These are phyloP conservation scores for Tylopilus sp. DNA, from an alignment of 768 basidiomycete genomes.

Conservation along the genomic window DNA sequence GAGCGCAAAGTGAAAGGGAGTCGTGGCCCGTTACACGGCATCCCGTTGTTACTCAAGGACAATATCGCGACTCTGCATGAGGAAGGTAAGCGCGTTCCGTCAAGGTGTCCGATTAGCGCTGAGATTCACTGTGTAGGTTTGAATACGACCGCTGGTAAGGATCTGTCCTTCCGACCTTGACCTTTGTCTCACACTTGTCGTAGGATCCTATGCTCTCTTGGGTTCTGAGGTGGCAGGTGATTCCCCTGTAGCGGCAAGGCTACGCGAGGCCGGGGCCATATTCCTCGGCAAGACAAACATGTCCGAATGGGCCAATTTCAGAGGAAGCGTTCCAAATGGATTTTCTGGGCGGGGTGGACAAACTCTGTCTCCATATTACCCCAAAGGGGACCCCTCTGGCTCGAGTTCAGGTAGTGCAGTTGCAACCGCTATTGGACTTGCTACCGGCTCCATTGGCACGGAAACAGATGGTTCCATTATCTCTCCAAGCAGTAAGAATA, in stretches of 20 bases:
- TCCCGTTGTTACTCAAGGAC: too few relatives aligned
- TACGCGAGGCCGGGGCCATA: slow-evolving; percentile 34
- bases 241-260: slow-evolving; percentile 26
- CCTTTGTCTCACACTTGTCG: too few relatives aligned
- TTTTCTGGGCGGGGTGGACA: slow-evolving; percentile 49
- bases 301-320: slow-evolving; percentile 44
- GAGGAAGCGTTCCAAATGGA: slow-evolving; percentile 38
- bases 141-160: too few relatives aligned
- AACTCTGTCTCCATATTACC: slow-evolving; percentile 40
- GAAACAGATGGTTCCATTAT: slow-evolving; percentile 51
- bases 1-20: slow-evolving; percentile 45
- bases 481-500: slow-evolving; percentile 41
- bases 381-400: too few relatives aligned
- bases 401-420: slow-evolving; percentile 46
- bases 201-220: slow-evolving; percentile 34
- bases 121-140: too few relatives aligned
- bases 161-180: too few relatives aligned
- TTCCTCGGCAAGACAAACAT: slow-evolving; percentile 43
- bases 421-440: slow-evolving; percentile 42
- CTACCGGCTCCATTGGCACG: slow-evolving; percentile 41
- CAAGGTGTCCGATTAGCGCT: too few relatives aligned
- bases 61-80: too few relatives aligned
- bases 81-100: too few relatives aligned
- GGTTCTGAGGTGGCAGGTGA: slow-evolving; percentile 36
- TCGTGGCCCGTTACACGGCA: too few relatives aligned